phyloP scores from a whole-genome alignment of 768 basidiomycete genomes.

The Lactifluus echinatus region DNA sequence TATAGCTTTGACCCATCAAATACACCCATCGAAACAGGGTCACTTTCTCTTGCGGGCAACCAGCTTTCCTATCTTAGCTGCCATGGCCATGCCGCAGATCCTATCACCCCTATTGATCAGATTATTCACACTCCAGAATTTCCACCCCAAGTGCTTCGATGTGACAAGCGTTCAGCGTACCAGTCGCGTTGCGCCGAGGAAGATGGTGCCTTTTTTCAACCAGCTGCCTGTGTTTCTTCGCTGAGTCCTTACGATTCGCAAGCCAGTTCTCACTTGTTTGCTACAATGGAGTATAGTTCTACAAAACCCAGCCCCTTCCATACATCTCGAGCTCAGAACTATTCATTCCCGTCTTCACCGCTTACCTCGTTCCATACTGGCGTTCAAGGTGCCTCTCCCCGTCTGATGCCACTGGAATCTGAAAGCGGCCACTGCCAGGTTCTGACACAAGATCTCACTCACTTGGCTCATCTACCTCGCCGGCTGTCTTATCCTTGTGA shows the following conservation, averaged over 20 bases:
- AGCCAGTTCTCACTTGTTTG: neutral
- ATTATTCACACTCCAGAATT: constrained; percentile 23
- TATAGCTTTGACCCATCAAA: constrained; percentile 1
- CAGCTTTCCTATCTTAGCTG: constrained; percentile 6
- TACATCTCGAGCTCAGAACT: constrained; percentile 6
- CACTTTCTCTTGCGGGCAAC: constrained; percentile 4
- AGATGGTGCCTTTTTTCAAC: neutral
- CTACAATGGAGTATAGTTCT: neutral
- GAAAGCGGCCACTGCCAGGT: neutral
- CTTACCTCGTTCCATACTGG: constrained; percentile 2
- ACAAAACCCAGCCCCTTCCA: constrained; percentile 8
- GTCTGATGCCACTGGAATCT: neutral
- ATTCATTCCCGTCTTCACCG: constrained; percentile 14
- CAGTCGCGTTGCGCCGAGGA: neutral
- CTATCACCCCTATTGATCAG: constrained; percentile 26
- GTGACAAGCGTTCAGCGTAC: constrained; percentile 12
- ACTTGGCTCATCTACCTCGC: constrained; percentile 11
- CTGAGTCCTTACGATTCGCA: neutral
- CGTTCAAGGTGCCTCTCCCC: neutral
- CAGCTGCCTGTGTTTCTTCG: neutral
- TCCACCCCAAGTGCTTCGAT: constrained; percentile 23
- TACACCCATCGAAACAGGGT: neutral
- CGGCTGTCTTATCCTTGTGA: constrained; percentile 17
- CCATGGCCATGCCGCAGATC: constrained; percentile 3
- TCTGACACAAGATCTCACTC: constrained; percentile 2